Conservation (phyloP, 495 filamentous ascomycete genomes). For the Penicillium bovifimosum region DNA sequence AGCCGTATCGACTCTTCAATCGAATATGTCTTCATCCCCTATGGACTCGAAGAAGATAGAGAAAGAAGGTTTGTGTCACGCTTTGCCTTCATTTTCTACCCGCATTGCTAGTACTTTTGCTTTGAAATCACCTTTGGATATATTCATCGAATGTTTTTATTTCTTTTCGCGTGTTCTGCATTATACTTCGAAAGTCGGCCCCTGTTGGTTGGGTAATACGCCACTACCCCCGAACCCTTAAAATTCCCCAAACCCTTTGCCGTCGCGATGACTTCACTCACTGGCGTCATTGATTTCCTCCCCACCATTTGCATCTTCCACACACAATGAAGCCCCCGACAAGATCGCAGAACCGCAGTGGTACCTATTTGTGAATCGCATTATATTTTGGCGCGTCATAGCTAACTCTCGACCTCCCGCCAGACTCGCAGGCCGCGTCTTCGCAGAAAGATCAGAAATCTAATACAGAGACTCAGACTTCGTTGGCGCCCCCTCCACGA, state of each 20-base stretch:
- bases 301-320: constrained; percentile 7
- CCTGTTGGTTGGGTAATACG: constrained; percentile 34
- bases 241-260: constrained; percentile 26
- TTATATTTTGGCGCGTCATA: constrained; percentile 11
- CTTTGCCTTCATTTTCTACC: background rate
- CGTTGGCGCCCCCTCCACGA: constrained; percentile 74
- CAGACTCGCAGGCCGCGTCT: constrained; percentile 42
- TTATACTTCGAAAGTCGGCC: constrained; percentile 15
- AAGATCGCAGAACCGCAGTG: constrained; percentile 20
- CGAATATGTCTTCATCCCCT: constrained; percentile 30
- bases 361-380: constrained; percentile 27
- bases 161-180: constrained; percentile 10
- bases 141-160: constrained; percentile 1
- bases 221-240: constrained; percentile 29
- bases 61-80: constrained; percentile 30
- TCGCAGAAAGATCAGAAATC: constrained; percentile 42
- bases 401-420: constrained; percentile 24
- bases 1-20: constrained; percentile 30
- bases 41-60: constrained; percentile 50
- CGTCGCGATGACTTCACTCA: constrained; percentile 44
- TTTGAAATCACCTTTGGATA: constrained; percentile 8
- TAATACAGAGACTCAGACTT: constrained; percentile 39
- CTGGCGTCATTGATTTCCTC: constrained; percentile 39
- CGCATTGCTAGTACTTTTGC: constrained; percentile 9
- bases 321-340: constrained; percentile 18